These are phyloP conservation scores for Tolypocladium capitatum DNA, from an alignment of 2,329 filamentous ascomycete species.

Conservation along the genomic window DNA sequence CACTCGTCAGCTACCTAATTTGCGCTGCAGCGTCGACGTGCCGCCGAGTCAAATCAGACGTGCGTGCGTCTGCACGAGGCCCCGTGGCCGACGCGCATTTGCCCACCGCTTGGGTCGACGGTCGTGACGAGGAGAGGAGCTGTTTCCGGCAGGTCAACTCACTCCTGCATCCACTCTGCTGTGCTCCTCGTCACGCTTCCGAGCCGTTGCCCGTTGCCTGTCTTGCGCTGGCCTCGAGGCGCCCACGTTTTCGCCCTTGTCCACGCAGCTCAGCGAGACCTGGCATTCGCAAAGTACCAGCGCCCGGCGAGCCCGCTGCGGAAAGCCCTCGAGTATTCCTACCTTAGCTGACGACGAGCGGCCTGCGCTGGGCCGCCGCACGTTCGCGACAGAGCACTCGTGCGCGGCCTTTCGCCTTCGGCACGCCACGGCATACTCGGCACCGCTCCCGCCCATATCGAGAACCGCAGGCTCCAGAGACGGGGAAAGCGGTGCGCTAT, in stretches of 20 bases:
- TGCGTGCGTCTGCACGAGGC: constrained; percentile 1
- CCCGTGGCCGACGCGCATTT: not conserved
- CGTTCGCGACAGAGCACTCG: not conserved
- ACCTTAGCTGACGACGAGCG: not conserved
- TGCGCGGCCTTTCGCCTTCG: not conserved
- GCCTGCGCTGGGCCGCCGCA: not conserved
- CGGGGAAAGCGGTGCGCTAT: not conserved
- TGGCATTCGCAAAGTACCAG: no score
- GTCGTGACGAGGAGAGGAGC: no score
- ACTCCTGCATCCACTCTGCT: not conserved
- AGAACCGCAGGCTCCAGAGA: not conserved
- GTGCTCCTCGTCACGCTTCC: not conserved
- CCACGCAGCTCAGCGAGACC: no score
- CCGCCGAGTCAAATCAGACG: not conserved
- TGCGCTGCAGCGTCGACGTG: no score
- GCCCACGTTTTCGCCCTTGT: not conserved
- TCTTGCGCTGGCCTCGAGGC: not conserved
- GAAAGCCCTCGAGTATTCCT: not conserved
- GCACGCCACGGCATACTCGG: not conserved
- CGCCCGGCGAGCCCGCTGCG: no score
- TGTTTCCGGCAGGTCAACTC: not conserved
- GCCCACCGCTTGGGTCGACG: no score
- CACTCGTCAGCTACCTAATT: no score
- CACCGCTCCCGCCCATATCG: not conserved
- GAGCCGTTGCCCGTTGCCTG: not conserved